phyloP scores from a whole-genome alignment of 768 basidiomycete genomes.

The Trametes sanguinea region DNA sequence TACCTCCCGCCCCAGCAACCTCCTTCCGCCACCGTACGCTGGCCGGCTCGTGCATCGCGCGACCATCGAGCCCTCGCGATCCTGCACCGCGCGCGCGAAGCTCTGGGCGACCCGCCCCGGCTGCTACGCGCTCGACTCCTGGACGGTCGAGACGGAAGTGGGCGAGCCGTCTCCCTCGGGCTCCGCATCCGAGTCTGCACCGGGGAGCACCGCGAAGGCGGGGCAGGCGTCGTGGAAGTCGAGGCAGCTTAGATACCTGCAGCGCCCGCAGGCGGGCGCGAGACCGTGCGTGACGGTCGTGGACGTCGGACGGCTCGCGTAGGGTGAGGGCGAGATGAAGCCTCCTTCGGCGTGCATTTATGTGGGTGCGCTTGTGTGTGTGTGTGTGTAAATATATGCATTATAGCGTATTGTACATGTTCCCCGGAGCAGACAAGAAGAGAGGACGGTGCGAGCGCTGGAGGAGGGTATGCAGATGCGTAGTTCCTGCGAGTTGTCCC shows the following conservation, averaged over 20 bases:
- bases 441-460: not conserved
- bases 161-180: slow-evolving; percentile 38
- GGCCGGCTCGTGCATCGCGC: slow-evolving; percentile 73
- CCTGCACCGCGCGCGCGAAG: slow-evolving; percentile 45
- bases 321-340: not conserved
- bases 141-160: slow-evolving; percentile 72
- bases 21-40: slow-evolving; percentile 55
- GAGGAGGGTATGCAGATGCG: not conserved
- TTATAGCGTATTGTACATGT: slow-evolving; percentile 16
- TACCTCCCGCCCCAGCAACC: slow-evolving; percentile 34
- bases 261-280: slow-evolving; percentile 36
- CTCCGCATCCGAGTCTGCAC: slow-evolving; percentile 42
- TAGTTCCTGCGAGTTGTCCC: too few relatives aligned
- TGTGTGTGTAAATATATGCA: slow-evolving; percentile 18
- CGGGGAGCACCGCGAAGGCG: not conserved
- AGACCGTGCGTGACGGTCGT: slow-evolving; percentile 40
- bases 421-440: not conserved
- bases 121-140: slow-evolving; percentile 62
- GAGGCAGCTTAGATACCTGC: slow-evolving; percentile 42
- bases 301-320: slow-evolving; percentile 23
- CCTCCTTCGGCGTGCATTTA: too few relatives aligned
- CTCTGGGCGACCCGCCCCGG: slow-evolving; percentile 68
- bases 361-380: not conserved
- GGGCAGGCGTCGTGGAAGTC: slow-evolving; percentile 33
- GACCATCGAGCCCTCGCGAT: slow-evolving; percentile 51